Percentiles rank a stretch among this genome's conserved stretches.
phyloP scores from a whole-genome alignment of 805 yeast genomes.

The Cephaloascus albidus region DNA sequence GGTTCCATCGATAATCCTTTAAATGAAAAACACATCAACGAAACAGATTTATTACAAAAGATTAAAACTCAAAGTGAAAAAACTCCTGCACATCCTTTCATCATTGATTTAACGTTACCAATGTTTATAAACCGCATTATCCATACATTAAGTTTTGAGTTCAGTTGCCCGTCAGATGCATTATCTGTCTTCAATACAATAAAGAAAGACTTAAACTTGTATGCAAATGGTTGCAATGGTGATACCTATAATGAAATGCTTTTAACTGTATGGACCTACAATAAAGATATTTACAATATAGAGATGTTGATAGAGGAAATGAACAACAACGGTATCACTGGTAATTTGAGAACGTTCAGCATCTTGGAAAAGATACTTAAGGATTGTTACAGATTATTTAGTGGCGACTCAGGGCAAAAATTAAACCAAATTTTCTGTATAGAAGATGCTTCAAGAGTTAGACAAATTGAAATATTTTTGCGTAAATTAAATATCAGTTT shows the following conservation, averaged over 20 bases:
- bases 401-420: not conserved
- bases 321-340: conserved; percentile 28
- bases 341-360: conserved; percentile 19
- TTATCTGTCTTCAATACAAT: not conserved
- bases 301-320: conserved; percentile 25
- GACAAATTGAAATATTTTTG: not conserved
- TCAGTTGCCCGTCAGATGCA: not conserved
- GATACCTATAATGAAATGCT: conserved; percentile 27
- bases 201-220: conserved; percentile 5
- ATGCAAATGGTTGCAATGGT: conserved; percentile 23
- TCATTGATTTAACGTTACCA: not conserved
- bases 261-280: conserved; percentile 24
- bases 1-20: not conserved
- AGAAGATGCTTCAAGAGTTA: not conserved
- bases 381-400: not conserved
- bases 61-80: not conserved
- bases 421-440: not conserved
- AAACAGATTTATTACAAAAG: not conserved
- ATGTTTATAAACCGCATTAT: not conserved
- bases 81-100: not conserved
- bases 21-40: not conserved
- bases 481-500: not conserved
- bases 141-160: not conserved
- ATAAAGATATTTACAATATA: conserved; percentile 23
- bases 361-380: conserved; percentile 10